Base-by-base conservation (phyloP, 164 flowering plant species). In the Cinnamomum micranthum region DNA sequence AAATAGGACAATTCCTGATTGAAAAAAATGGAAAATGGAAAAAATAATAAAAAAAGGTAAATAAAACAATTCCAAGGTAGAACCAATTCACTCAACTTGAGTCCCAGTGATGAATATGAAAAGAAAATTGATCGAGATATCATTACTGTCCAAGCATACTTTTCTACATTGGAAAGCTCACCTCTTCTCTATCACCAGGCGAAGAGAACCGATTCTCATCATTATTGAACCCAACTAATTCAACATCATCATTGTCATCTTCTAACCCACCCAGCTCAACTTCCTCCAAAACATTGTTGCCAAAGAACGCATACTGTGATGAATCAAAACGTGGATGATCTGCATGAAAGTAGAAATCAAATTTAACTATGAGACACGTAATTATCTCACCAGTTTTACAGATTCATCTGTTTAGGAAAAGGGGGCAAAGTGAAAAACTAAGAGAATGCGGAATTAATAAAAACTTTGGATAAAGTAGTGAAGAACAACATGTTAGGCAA, bases 301-400 rank as follows among this genome's bases (percentile, higher is more conserved):
- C 90, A 72, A 90, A 90, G 74, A 90, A 90, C 58, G 84, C 91
- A 82, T 90, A 90, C 66, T 88, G 94, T 28, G 94, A 90, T 65
- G 91, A 89, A 80, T 88, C 91, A 82, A 88, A 88, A 20, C 72
- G 76, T 2, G 81, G 70, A 76, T 70, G 55, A 22, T 66, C 91
- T 88, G 86, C 79, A 79, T 19, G 69, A 50, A 51, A 67, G 15
- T 31, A 28, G 17, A 28, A 67, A 17, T 0, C 20, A 67, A 33
- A 41, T 67, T 31, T 28, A 19, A 31, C 67, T 3, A 23, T 23
- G 33, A 64, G 4, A 15, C n/a, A 64, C 14, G 33, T 24, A 64
- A 25, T 24, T 10, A 25, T 22, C 67, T 12, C 7, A 2, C 25
- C 13, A 22, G 15, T 10, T 64, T 10, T 64, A 23, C 17, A 25